These are phyloP conservation scores for Leccinum obscurum DNA, from an alignment of 768 basidiomycete genomes.

Conservation along the genomic window DNA sequence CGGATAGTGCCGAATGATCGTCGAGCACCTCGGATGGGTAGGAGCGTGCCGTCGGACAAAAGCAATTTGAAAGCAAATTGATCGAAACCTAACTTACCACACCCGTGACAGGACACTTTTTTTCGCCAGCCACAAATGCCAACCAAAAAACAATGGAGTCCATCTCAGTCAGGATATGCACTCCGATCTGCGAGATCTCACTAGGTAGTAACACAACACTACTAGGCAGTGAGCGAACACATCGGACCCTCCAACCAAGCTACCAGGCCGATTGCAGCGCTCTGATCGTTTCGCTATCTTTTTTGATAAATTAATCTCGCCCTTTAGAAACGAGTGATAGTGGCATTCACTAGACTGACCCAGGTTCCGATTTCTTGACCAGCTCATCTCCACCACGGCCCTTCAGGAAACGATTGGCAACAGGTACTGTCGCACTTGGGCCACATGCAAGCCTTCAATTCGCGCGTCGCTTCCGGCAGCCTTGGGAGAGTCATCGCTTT, in stretches of 20 bases:
- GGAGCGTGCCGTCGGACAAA: too few species aligned
- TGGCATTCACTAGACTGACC: not conserved
- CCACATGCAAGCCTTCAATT: not conserved
- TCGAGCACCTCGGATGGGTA: too few species aligned
- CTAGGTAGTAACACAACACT: too few species aligned
- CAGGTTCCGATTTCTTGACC: constrained; percentile 9
- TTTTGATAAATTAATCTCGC: not conserved
- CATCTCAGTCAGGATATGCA: too few species aligned
- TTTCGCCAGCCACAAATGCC: too few species aligned
- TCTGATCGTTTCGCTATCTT: constrained; percentile 8
- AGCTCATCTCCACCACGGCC: not conserved
- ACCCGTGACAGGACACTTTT: too few species aligned
- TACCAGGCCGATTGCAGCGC: not conserved
- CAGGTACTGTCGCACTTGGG: not conserved
- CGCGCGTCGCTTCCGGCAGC: not conserved
- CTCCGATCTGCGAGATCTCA: too few species aligned
- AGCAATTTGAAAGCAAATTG: too few species aligned
- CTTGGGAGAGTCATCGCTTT: not conserved
- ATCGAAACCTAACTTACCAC: too few species aligned
- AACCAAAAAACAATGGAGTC: too few species aligned
- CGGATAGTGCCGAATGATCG: too few species aligned
- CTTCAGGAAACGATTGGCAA: not conserved
- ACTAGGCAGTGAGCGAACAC: constrained; percentile 5
- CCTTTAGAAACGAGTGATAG: constrained; percentile 6
- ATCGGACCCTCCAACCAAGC: constrained; percentile 15